Percentiles rank a stretch among this genome's conserved stretches.
Conservation (phyloP, 176 grass and related monocot genomes). For the sorghum (Sorghum bicolor) region Sorghum_bicolor_NCBIv3 NC_012873.2:67652001-67652500, state of each 20-base stretch:
- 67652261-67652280: no score
- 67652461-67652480: background rate
- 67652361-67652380: no score
- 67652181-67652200: no score
- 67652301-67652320: no score
- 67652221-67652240: no score
- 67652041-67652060: background rate
- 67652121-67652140: background rate
- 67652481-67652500: constrained; percentile 8
- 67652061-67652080: background rate
- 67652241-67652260: no score
- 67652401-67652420: no score
- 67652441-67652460: constrained; percentile 14
- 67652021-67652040: background rate
- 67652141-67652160: constrained; percentile 22
- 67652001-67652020: background rate
- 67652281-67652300: no score
- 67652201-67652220: no score
- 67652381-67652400: no score
- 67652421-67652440: background rate
- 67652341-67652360: no score
- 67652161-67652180: constrained; percentile 15
- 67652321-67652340: no score
- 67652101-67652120: background rate
- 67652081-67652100: background rate